These are phyloP conservation scores for Cutaneotrichosporon spelunceum DNA, from an alignment of 1,284 basidiomycete genomes.

Conservation along the genomic window DNA sequence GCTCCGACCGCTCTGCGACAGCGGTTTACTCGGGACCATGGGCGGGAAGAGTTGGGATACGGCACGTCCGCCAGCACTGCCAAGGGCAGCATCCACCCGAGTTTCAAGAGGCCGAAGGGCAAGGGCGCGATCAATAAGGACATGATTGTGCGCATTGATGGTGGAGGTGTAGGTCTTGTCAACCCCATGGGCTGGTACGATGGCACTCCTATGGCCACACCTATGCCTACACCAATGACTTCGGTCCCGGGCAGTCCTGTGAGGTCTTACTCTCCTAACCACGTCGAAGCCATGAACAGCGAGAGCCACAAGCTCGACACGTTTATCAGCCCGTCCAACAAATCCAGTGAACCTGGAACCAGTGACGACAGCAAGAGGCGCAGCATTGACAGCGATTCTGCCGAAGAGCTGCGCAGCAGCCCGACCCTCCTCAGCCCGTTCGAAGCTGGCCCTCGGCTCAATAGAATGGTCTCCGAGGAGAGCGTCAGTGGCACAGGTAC, in stretches of 20 bases:
- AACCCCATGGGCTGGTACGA: conserved; percentile 66
- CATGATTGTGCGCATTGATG: conserved; percentile 78
- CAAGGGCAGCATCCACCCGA: not conserved
- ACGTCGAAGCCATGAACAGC: not conserved
- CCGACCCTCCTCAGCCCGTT: not conserved
- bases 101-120: not conserved
- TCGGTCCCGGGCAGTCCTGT: not conserved
- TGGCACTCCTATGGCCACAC: conserved; percentile 18
- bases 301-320: conserved; percentile 6
- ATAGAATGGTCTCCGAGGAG: not conserved
- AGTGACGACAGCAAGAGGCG: conserved; percentile 9
- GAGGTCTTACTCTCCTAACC: conserved; percentile 1
- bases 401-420: conserved; percentile 6
- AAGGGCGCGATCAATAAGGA: conserved; percentile 55
- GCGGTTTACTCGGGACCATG: conserved; percentile 27
- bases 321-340: not conserved
- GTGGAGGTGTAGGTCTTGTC: conserved; percentile 72
- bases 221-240: not conserved
- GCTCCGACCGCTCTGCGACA: conserved; percentile 32
- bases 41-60: not conserved
- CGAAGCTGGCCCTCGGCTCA: not conserved
- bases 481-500: not conserved
- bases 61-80: not conserved
- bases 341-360: not conserved
- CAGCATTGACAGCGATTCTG: conserved; percentile 1